These are phyloP conservation scores for Lepraria neglecta DNA, from an alignment of 495 filamentous ascomycete species.

Conservation along the genomic window DNA sequence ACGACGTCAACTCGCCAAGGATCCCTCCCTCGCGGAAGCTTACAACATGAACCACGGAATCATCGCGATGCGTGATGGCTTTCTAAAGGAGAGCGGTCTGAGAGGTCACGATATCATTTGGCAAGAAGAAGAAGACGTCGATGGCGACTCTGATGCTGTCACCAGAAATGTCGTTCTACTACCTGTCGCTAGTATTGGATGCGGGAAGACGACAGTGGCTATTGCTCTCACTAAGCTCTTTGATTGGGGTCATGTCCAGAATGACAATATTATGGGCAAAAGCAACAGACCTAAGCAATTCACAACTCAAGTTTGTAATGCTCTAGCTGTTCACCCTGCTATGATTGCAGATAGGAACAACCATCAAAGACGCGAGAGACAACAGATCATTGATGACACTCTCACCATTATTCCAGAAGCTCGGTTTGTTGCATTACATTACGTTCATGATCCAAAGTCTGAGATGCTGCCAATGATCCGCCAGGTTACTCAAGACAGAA, in stretches of 20 bases:
- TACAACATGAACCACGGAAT: conserved; percentile 94
- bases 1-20: conserved; percentile 57
- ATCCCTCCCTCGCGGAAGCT: conserved; percentile 54
- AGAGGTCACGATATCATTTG: conserved; percentile 81
- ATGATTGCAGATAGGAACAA: conserved; percentile 95
- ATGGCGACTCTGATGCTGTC: conserved; percentile 36
- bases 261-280: conserved; percentile 86
- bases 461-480: conserved; percentile 56
- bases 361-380: conserved; percentile 76
- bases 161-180: conserved; percentile 65
- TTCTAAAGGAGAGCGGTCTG: conserved; percentile 69
- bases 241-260: conserved; percentile 90
- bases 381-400: conserved; percentile 80
- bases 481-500: conserved; percentile 67
- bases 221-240: conserved; percentile 78
- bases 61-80: conserved; percentile 80
- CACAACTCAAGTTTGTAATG: conserved; percentile 55
- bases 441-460: conserved; percentile 65
- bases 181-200: conserved; percentile 87
- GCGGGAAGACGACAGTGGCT: conserved; percentile 92
- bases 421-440: conserved; percentile 85
- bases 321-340: conserved; percentile 54
- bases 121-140: conserved; percentile 46
- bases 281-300: conserved; percentile 65
- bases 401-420: conserved; percentile 51